Evolutionary conservation across 2,329 filamentous ascomycete species (phyloP), one percentile per base, ranked within the genome.

Genomic region (Hymenoscyphus fructigenus): DNA sequence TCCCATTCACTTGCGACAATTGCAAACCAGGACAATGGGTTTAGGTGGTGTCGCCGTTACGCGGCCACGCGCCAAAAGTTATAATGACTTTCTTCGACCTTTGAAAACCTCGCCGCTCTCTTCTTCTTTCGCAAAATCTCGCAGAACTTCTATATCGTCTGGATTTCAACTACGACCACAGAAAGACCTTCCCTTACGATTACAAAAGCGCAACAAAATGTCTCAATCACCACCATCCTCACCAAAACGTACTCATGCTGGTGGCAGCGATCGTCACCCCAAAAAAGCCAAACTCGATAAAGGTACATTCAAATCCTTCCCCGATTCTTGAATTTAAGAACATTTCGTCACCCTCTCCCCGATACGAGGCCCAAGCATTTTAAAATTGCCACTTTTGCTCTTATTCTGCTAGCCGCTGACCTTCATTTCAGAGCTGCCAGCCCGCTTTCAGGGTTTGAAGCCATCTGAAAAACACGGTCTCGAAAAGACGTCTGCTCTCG

Each of bases 281-380:
- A 66, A 64, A 23, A 44, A 61, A 17, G 53, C 59, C 23, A 67
- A 65, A 59, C 38, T 23, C 6, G 53, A 61, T 4, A 47, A 15
- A 38, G 65, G 65, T 66, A 47, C 7, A 47, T 44, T 26, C 12
- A 44, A 55, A 14, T 17, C 28, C 20, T 7, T 15, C 3, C 23
- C 28, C 23, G 2, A 15, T 17, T 50, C 23, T 41, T 59, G 5
- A 59, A 1, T 5, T 14, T 1, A 14, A 15, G 36, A 10, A 4
- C 36, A 38, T 38, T 3, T 38, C 14, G 36, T 14, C 2, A 14
- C 14, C 12, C 36, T 38, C 34, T 38, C 36, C 36, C 12, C 36
- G 36, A 17, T 14, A 38, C 14, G 14, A 38, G 36, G 36, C 36
- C 36, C 36, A 36, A 14, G 34, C 34, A 36, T 9, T 10, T 36